Evolutionary conservation across 306 rosid genomes (phyloP).

Genomic region (Dicorynia guianensis): DNA sequence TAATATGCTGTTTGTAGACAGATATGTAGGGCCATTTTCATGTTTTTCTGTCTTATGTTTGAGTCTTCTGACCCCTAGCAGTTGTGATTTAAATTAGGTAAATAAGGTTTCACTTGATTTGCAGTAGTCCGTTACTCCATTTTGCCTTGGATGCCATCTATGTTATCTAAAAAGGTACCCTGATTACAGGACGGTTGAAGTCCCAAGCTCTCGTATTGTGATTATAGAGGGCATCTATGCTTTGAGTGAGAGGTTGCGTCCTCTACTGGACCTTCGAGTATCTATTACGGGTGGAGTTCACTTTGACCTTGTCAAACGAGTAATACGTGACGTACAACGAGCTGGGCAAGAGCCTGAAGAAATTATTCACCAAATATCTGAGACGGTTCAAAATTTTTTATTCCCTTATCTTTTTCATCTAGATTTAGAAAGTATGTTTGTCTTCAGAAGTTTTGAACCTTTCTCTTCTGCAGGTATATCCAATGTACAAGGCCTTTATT

Average conservation of each 20-base stretch:
- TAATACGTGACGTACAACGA: constrained; percentile 93
- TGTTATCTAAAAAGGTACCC: constrained; percentile 34
- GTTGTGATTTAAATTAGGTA: constrained; percentile 9
- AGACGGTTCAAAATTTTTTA: constrained; percentile 65
- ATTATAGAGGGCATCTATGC: constrained; percentile 99
- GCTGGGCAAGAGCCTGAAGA: constrained; percentile 99
- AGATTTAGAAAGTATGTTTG: constrained; percentile 24
- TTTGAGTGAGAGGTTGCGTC: constrained; percentile 89
- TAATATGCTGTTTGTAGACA: constrained; percentile 6
- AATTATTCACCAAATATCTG: constrained; percentile 98
- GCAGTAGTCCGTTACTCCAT: background rate
- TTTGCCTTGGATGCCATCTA: constrained; percentile 23
- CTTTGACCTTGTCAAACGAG: constrained; percentile 98
- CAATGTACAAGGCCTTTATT: constrained; percentile 98
- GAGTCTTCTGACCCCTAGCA: constrained; percentile 17
- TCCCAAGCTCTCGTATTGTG: constrained; percentile 87
- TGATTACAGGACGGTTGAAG: constrained; percentile 87
- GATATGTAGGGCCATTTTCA: constrained; percentile 1
- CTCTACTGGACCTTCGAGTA: constrained; percentile 89
- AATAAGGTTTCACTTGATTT: constrained; percentile 27
- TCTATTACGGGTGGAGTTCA: constrained; percentile 99
- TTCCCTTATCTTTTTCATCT: constrained; percentile 21
- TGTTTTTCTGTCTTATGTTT: constrained; percentile 13
- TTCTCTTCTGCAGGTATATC: constrained; percentile 79
- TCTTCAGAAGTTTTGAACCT: constrained; percentile 43